A percentile compares a stretch with the other conserved stretches of the same genome.
These are phyloP conservation scores for Aurinia saxatilis DNA, from an alignment of 345 rosid species.

Conservation along the genomic window DNA sequence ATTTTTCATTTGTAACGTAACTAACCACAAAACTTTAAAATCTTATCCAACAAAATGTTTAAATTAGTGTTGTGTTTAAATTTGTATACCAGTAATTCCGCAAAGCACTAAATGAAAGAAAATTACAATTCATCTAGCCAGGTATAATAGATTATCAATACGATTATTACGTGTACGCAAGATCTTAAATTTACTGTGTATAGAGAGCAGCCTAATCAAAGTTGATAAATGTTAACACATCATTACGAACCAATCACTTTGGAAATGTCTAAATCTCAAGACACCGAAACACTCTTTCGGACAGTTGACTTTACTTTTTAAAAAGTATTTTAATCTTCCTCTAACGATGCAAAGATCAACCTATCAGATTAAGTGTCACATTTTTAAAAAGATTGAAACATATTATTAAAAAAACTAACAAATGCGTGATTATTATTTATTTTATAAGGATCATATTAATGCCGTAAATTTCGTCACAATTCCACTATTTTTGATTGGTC, in stretches of 20 bases:
- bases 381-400: background rate
- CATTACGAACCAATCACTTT: constrained; percentile 14
- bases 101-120: background rate
- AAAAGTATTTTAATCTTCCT: background rate
- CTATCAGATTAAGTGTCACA: constrained; percentile 1
- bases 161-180: constrained; percentile 4
- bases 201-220: background rate
- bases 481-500: constrained; percentile 32
- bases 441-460: background rate
- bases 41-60: too few species aligned
- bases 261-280: constrained; percentile 22
- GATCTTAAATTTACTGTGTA: background rate
- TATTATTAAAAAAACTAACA: background rate
- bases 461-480: constrained; percentile 23
- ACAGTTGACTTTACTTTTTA: constrained; percentile 19
- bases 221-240: constrained; percentile 7
- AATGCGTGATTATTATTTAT: constrained; percentile 2
- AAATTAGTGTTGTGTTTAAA: background rate
- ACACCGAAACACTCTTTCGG: constrained; percentile 19
- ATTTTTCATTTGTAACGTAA: background rate
- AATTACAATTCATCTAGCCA: background rate
- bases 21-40: too few species aligned
- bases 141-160: background rate
- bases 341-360: background rate
- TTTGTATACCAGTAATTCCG: background rate